Base-by-base conservation (phyloP, 495 filamentous ascomycete species). In the Xylaria flabelliformis region DNA sequence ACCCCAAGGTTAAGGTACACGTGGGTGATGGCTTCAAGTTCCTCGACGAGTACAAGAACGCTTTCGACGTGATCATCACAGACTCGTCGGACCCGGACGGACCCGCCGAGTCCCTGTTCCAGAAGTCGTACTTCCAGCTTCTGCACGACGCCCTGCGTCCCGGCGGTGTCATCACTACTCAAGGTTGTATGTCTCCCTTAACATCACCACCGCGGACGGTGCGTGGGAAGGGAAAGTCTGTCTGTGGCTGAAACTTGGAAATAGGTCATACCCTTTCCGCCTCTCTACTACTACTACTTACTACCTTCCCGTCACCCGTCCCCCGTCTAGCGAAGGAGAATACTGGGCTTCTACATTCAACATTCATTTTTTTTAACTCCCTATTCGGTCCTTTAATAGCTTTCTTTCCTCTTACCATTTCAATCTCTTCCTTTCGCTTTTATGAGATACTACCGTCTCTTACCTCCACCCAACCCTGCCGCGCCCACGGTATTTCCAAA, bases 41-140 rank as follows among this genome's bases (percentile, higher is more conserved):
- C 86, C 87, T 99, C 66, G 90, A 92, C 82, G 89, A 94, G 75
- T 91, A 91, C 84, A 93, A 95, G 89, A 94, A 97, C 86, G 90
- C 92, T 77, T 99, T 98, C 79, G 96, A 99, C 80, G 94, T 99
- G 76, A 99, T 99, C 86, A 99, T 99, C 87, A 99, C 96, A 70
- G 96, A 99, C 83, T 97, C 93, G 69, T 96, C 93, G 50, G 96
- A 99, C 82, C 96, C 96, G 41, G 97, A 98, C 82, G 96, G 96
- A 68, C 96, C 96, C 34, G 96, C 96, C 71, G 95, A 97, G 89
- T 88, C 86, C 70, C 88, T 99, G 67, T 99, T 99, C 91, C 90
- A 98, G 90, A 97, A 98, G 88, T 91, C 95, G 62, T 99, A 98
- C 89, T 99, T 98, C 80, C 88, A 98, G 86, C 90, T 98, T 50